phyloP scores from a whole-genome alignment of 495 filamentous ascomycete genomes.

The Aspergillus panamensis region DNA sequence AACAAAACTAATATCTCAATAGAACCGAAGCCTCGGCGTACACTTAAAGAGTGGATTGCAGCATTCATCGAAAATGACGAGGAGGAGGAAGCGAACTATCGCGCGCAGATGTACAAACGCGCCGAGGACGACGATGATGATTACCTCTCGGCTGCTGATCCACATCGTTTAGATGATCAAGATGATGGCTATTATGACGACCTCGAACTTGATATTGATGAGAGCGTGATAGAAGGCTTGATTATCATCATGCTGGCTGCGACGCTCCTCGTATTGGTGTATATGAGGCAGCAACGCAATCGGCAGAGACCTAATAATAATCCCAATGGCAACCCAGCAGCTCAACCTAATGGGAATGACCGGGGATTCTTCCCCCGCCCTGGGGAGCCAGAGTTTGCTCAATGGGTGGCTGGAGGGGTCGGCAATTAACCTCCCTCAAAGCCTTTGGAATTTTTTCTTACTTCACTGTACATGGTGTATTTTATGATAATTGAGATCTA shows the following conservation, averaged over 20 bases:
- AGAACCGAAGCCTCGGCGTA: slow-evolving; percentile 68
- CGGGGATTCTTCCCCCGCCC: slow-evolving; percentile 69
- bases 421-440: slow-evolving; percentile 54
- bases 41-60: slow-evolving; percentile 75
- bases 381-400: slow-evolving; percentile 65
- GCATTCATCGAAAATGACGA: slow-evolving; percentile 76
- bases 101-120: slow-evolving; percentile 53
- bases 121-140: slow-evolving; percentile 56
- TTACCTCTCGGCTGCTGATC: slow-evolving; percentile 46
- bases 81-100: slow-evolving; percentile 42
- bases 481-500: slow-evolving; percentile 13
- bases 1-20: background rate
- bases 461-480: slow-evolving; percentile 21
- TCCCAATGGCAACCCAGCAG: slow-evolving; percentile 31
- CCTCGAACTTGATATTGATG: slow-evolving; percentile 60
- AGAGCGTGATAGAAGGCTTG: slow-evolving; percentile 75
- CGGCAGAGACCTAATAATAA: slow-evolving; percentile 49
- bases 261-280: slow-evolving; percentile 71
- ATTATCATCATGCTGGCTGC: slow-evolving; percentile 76
- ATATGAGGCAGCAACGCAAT: slow-evolving; percentile 77
- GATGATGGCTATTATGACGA: slow-evolving; percentile 66
- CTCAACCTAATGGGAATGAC: slow-evolving; percentile 44
- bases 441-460: background rate
- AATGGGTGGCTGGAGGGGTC: slow-evolving; percentile 74
- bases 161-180: slow-evolving; percentile 47